These are phyloP conservation scores for Pichia insulana DNA, from an alignment of 805 yeast species.

Conservation along the genomic window DNA sequence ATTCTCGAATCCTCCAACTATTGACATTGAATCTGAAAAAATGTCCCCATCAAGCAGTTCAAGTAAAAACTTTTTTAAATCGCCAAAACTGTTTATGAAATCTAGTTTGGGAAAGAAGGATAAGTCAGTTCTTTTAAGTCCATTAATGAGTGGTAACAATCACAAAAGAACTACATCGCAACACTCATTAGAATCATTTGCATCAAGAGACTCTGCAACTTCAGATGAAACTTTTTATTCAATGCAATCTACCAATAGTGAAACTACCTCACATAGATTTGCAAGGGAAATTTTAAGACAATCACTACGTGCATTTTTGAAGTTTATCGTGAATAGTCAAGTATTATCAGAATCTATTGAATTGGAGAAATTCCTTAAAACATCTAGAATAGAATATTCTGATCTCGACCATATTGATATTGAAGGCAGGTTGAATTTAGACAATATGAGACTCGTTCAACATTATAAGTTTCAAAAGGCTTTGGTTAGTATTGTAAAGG, in stretches of 20 bases:
- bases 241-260: neutral
- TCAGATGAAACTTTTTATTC: slow-evolving; percentile 4
- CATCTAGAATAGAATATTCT: slow-evolving; percentile 32
- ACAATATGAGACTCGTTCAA: slow-evolving; percentile 43
- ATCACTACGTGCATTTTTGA: slow-evolving; percentile 66
- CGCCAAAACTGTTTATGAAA: neutral
- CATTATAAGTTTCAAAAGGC: slow-evolving; percentile 68
- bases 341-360: slow-evolving; percentile 46
- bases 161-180: neutral
- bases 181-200: slow-evolving; percentile 1
- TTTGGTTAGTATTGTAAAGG: slow-evolving; percentile 23
- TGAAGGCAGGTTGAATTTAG: slow-evolving; percentile 49
- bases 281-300: slow-evolving; percentile 72
- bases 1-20: neutral
- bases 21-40: neutral
- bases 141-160: neutral
- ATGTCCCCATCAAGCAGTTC: neutral
- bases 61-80: neutral
- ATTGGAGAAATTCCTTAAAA: slow-evolving; percentile 44
- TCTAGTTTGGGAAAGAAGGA: too few relatives aligned
- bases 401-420: slow-evolving; percentile 46
- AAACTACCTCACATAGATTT: slow-evolving; percentile 19
- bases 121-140: too few relatives aligned
- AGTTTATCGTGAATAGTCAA: slow-evolving; percentile 41
- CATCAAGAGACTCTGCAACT: slow-evolving; percentile 2